These are phyloP conservation scores for Dissophora globulifera DNA, from an alignment of 192 early-diverging fungal genomes.

Conservation along the genomic window DNA sequence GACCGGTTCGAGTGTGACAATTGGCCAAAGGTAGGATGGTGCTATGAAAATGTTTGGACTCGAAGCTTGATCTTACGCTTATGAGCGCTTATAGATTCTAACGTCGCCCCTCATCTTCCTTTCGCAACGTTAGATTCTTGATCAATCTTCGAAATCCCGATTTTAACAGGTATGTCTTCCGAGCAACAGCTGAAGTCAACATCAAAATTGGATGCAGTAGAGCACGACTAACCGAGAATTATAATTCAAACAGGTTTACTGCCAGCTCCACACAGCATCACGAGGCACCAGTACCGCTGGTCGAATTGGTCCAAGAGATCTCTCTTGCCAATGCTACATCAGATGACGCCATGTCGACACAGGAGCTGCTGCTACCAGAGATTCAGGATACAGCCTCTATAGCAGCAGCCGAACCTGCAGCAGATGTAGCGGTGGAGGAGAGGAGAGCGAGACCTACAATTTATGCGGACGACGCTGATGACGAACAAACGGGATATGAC, in stretches of 20 bases:
- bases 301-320: slow-evolving; percentile 31
- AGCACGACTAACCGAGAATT: too few relatives aligned
- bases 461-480: slow-evolving; percentile 45
- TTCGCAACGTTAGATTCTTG: slow-evolving; percentile 17
- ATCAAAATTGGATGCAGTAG: too few relatives aligned
- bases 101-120: not conserved
- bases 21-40: slow-evolving; percentile 30
- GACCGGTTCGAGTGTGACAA: slow-evolving; percentile 22
- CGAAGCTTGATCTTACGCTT: too few relatives aligned
- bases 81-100: not conserved
- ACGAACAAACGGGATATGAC: slow-evolving; percentile 51
- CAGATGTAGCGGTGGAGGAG: slow-evolving; percentile 4
- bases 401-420: too few relatives aligned
- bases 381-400: not conserved
- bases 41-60: too few relatives aligned
- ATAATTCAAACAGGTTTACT: slow-evolving; percentile 13
- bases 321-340: slow-evolving; percentile 15
- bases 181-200: not conserved
- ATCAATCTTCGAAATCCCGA: slow-evolving; percentile 49
- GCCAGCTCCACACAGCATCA: slow-evolving; percentile 18
- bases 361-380: not conserved
- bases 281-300: slow-evolving; percentile 20
- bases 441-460: not conserved
- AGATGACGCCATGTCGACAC: slow-evolving; percentile 19
- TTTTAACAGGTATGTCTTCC: slow-evolving; percentile 32